phyloP scores from a whole-genome alignment of 495 filamentous ascomycete genomes.

The Lophiotrema nucula region DNA sequence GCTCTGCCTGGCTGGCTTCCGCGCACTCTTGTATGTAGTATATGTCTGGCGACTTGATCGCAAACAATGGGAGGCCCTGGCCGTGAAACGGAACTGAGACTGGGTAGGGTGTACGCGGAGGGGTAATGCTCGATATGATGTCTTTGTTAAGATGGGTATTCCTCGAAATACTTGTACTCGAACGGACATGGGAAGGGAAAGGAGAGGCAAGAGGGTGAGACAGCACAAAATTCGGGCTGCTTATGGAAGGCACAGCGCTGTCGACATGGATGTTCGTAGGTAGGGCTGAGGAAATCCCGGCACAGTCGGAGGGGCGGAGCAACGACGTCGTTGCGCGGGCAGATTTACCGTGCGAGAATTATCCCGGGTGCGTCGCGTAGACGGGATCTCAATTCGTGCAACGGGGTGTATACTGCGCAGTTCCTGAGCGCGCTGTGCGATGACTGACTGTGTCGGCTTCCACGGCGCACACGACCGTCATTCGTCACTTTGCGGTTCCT shows the following conservation, averaged over 20 bases:
- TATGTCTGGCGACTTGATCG: not conserved
- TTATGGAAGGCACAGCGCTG: slow-evolving; percentile 13
- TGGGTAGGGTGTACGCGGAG: too few relatives aligned
- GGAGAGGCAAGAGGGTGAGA: not conserved
- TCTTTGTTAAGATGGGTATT: not conserved
- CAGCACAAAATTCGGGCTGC: not conserved
- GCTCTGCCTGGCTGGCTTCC: slow-evolving; percentile 8
- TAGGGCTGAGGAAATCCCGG: too few relatives aligned
- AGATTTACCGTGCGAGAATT: too few relatives aligned
- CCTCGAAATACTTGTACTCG: not conserved
- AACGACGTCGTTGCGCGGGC: too few relatives aligned
- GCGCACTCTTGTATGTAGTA: not conserved
- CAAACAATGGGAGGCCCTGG: not conserved
- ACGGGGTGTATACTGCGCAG: too few relatives aligned
- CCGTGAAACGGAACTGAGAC: slow-evolving; percentile 13
- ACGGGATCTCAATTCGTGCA: too few relatives aligned
- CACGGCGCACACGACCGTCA: slow-evolving; percentile 3
- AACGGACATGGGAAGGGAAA: not conserved
- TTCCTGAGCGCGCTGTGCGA: too few relatives aligned
- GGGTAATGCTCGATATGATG: too few relatives aligned
- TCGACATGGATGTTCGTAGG: not conserved
- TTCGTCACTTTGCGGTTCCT: not conserved
- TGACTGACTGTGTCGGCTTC: too few relatives aligned
- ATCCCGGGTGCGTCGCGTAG: too few relatives aligned
- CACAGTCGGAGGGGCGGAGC: slow-evolving; percentile 22